Evolutionary conservation across 352 stramenopile species (phyloP), one percentile per base, ranked within the genome.

Genomic region (Pythium guiyangense): DNA sequence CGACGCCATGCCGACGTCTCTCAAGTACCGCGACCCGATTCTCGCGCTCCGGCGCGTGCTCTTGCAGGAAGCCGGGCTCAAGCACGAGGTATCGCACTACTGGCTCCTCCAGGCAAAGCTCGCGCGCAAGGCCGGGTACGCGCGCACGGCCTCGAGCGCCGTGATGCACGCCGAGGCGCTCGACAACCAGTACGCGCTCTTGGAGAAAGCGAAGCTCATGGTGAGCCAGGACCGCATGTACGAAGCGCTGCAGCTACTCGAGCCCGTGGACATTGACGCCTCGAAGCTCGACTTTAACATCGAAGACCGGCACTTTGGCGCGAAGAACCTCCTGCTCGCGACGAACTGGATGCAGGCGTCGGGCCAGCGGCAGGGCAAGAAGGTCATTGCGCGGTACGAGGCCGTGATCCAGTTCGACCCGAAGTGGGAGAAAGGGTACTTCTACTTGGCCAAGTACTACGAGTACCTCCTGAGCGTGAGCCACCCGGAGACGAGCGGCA

Each of bases 291-390:
- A 90, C 27, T 90, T 79, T 63, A 70, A 88, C 26, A 77, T 90
- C 2, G 81, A 90, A 46, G 81, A 96, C 35, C 67, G 69, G 26
- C 79, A 85, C 40, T 84, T 84, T 37, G 83, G 73, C 64, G 90
- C 90, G 35, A 96, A 95, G 31, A 92, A 85, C 31, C 67, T 98
- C 22, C 76, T 99, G 6, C 76, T 97, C 40, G 84, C 94, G 11
- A 99, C 96, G 1, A 95, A 98, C 53, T 99, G 96, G 94, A 98
- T 98, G 77, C 92, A 97, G 64, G 90, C 96, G 54, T 96, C 84
- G 20, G 94, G 95, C 0, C 77, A 98, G 57, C 93, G 97, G 52
- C 93, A 97, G 71, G 93, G 88, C 4, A 83, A 84, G 52, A 95
- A 98, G 67, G 91, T 99, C 25, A 90, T 98, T 15, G 73, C 95